Conservation (phyloP, 768 basidiomycete species). For the Tricholomella constricta region DNA sequence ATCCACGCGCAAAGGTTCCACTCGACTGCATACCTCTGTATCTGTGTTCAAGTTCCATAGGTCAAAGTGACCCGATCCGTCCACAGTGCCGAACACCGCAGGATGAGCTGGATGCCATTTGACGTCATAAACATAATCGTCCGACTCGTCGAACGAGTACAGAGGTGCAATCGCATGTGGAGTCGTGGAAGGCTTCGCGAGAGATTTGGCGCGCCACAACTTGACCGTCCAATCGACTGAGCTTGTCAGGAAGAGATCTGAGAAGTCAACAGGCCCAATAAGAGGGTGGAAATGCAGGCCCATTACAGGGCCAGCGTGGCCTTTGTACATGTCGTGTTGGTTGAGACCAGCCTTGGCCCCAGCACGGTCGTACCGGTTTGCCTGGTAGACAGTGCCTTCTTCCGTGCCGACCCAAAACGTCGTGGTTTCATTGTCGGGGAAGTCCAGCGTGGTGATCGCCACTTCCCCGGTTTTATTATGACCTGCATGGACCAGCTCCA, state of each 20-base stretch:
- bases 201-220: constrained; percentile 85
- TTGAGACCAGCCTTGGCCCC: constrained; percentile 96
- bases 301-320: constrained; percentile 92
- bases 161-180: constrained; percentile 68
- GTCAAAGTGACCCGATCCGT: constrained; percentile 95
- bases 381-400: constrained; percentile 96
- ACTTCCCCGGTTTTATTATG: constrained; percentile 98
- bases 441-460: constrained; percentile 89
- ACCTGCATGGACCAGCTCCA: constrained; percentile 84
- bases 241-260: constrained; percentile 89
- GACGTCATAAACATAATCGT: constrained; percentile 98
- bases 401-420: constrained; percentile 99
- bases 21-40: constrained; percentile 79
- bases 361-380: constrained; percentile 95
- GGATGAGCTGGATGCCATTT: constrained; percentile 98
- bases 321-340: constrained; percentile 89
- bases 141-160: constrained; percentile 95
- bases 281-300: constrained; percentile 94
- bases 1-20: background rate
- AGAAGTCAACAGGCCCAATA: constrained; percentile 90
- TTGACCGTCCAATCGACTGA: constrained; percentile 99
- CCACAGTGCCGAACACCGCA: constrained; percentile 89
- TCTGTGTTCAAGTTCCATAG: constrained; percentile 98
- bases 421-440: constrained; percentile 94
- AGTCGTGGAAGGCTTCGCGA: constrained; percentile 70